Base-by-base conservation (phyloP, 2,329 filamentous ascomycete species). In the Aspergillus sp. region DNA sequence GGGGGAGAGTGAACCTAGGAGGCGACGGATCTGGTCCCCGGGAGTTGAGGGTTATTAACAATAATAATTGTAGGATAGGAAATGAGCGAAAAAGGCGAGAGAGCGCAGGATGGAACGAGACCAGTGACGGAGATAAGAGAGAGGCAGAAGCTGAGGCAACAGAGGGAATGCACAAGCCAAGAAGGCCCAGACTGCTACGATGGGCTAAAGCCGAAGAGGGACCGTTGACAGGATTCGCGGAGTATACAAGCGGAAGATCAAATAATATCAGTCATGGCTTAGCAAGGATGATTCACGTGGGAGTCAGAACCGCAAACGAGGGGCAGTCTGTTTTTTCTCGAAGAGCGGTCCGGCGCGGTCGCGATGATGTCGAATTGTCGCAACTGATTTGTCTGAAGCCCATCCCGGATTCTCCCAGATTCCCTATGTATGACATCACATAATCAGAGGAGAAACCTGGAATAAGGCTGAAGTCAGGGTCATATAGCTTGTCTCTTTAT, bases 151-250 rank as follows among this genome's bases (percentile, higher is more conserved):
- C 43, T 28, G 31, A 54, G 38, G 17, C 28, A 19, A 31, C n/a
- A 41, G 34, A 41, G 34, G 8, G 43, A 52, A 17, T 46, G 45
- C 22, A 38, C 31, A 43, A 57, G 55, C 55, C 55, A 57, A 57
- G 55, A 43, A 28, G 48, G 55, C 55, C 47, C 47, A 50, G 55
- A 45, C 46, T 57, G 47, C 55, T 48, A 31, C 34, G 47, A 57
- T 50, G 48, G 34, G 34, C 34, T 41, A 41, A 41, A 11, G 34
- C 34, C 9, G 13, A 41, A 11, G 31, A 9, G 31, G 34, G 34
- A 41, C 34, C 34, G 34, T 41, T 41, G 34, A 41, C 34, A 41
- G 13, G 34, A 41, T 41, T 41, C 34, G 34, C 11, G 34, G 34
- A 41, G 48, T 50, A 50, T 30, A 50, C 22, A 30, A 28, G 23